Evolutionary conservation across 371 early-diverging fungal species (phyloP).

Genomic region (Syncephalastrum monosporum): DNA sequence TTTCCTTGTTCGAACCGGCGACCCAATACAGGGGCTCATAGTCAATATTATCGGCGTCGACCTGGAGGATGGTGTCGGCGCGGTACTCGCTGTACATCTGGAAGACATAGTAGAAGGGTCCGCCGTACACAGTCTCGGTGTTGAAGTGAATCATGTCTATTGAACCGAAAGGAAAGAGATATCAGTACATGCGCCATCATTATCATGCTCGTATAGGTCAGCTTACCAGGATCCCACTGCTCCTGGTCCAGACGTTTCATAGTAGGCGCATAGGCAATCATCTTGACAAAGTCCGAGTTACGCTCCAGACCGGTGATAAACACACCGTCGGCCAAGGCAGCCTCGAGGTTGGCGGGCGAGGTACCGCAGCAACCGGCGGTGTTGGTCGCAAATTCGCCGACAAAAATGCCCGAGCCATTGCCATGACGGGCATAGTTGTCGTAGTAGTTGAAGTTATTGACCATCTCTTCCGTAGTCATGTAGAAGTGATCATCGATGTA

Average conservation of each 20-base stretch:
- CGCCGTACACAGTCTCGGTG: conserved; percentile 19
- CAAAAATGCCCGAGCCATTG: conserved; percentile 13
- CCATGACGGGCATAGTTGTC: conserved; percentile 9
- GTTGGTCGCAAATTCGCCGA: conserved; percentile 29
- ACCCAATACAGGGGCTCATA: conserved; percentile 34
- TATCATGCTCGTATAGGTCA: neutral
- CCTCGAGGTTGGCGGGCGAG: conserved; percentile 25
- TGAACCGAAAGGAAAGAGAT: neutral
- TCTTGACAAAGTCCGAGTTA: conserved; percentile 25
- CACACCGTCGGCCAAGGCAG: conserved; percentile 26
- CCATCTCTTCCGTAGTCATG: conserved; percentile 12
- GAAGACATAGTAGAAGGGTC: conserved; percentile 24
- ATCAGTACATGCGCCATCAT: neutral
- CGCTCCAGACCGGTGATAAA: conserved; percentile 27
- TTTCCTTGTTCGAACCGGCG: conserved; percentile 20
- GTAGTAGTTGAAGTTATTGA: conserved; percentile 3
- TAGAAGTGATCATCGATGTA: conserved; percentile 25
- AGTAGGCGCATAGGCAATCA: conserved; percentile 28
- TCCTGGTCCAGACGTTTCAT: conserved; percentile 22
- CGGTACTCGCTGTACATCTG: conserved; percentile 22
- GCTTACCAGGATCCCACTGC: conserved; percentile 29
- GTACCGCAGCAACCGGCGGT: conserved; percentile 18
- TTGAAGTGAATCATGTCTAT: conserved; percentile 24
- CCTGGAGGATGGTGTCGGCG: conserved; percentile 23
- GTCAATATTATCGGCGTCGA: conserved; percentile 16